Conservation (phyloP, 352 stramenopile genomes). For the Discostella stelligera region DNA sequence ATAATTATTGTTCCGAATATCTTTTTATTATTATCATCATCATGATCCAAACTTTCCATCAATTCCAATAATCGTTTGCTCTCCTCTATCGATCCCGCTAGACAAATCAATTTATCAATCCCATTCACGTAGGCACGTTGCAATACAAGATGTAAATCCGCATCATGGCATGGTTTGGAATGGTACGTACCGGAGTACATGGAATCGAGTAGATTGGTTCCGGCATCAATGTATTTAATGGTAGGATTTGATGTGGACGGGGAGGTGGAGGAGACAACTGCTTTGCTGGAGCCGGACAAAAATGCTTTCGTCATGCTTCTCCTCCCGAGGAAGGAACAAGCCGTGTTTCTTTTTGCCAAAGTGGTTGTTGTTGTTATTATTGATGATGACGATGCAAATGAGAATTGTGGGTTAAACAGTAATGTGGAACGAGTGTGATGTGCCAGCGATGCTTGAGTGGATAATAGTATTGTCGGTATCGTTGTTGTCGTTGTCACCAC, state of each 20-base stretch:
- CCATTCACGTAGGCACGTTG: conserved; percentile 84
- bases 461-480: no score
- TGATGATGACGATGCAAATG: background rate
- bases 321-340: background rate
- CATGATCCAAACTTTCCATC: conserved; percentile 48
- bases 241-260: conserved; percentile 1
- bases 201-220: conserved; percentile 91
- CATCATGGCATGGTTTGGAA: conserved; percentile 82
- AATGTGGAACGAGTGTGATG: no score
- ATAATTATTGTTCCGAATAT: background rate
- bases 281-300: background rate
- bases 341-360: background rate
- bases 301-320: background rate
- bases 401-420: no score
- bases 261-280: background rate
- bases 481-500: no score
- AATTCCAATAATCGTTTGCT: conserved; percentile 61
- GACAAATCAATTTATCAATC: conserved; percentile 91
- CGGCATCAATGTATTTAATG: conserved; percentile 88
- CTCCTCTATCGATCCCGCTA: conserved; percentile 83
- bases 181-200: conserved; percentile 90
- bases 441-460: no score
- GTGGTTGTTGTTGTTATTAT: background rate
- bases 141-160: conserved; percentile 88
- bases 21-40: conserved; percentile 16